phyloP scores from a whole-genome alignment of 176 grass and related monocot species.

The Raddia distichophylla region DNA sequence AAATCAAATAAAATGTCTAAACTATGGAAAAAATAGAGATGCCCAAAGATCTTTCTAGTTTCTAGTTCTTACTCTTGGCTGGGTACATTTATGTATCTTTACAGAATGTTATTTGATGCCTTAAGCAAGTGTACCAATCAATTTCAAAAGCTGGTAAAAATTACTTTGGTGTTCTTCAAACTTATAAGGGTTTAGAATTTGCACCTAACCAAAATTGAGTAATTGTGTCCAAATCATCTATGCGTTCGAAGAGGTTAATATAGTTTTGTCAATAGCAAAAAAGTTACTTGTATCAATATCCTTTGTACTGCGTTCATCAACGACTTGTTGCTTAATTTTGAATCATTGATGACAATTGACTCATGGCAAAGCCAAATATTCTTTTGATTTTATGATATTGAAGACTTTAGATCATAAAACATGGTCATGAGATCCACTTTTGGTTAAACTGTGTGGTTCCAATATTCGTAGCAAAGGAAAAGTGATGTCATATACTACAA shows the following conservation, averaged over 20 bases:
- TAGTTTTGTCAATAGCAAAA: background rate
- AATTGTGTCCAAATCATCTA: background rate
- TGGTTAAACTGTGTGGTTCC: background rate
- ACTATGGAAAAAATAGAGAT: background rate
- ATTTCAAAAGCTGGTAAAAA: constrained; percentile 2
- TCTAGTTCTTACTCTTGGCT: background rate
- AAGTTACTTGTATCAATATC: background rate
- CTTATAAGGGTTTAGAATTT: constrained; percentile 9
- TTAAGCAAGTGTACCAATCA: background rate
- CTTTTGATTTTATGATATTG: background rate
- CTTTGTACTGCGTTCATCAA: background rate
- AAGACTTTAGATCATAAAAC: background rate
- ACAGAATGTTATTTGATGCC: constrained; percentile 2
- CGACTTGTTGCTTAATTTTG: constrained; percentile 3
- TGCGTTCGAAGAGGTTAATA: background rate
- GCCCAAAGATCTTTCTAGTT: background rate
- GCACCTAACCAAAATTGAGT: background rate
- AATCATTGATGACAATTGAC: background rate
- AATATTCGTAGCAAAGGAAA: background rate
- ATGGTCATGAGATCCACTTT: background rate
- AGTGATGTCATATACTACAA: background rate
- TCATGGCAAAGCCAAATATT: background rate
- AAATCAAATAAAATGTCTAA: constrained; percentile 9
- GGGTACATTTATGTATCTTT: background rate
- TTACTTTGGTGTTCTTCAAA: background rate